These are phyloP conservation scores for Penicillium maclennaniae DNA, from an alignment of 495 filamentous ascomycete species.

Conservation along the genomic window DNA sequence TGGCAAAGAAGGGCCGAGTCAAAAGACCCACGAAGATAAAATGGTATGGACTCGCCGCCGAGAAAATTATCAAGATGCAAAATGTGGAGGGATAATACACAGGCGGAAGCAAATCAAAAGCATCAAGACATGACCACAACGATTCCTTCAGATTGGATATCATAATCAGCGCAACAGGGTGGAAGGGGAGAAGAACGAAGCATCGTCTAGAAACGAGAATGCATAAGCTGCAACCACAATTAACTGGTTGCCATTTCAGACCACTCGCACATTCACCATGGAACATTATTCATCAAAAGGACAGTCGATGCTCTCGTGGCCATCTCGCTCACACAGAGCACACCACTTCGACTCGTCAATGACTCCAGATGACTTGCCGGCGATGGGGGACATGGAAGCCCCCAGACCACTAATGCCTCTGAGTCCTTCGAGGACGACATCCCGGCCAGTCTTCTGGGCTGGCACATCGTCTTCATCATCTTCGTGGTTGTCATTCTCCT, in stretches of 20 bases:
- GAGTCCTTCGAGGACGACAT: slow-evolving; percentile 61
- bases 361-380: slow-evolving; percentile 75
- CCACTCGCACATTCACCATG: slow-evolving; percentile 14
- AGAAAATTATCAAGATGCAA: slow-evolving; percentile 10
- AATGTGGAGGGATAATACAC: slow-evolving; percentile 19
- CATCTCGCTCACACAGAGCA: slow-evolving; percentile 92
- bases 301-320: slow-evolving; percentile 93
- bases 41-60: slow-evolving; percentile 4
- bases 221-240: not conserved
- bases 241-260: slow-evolving; percentile 6
- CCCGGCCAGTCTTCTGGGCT: slow-evolving; percentile 38
- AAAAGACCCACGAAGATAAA: slow-evolving; percentile 3
- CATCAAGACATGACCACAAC: slow-evolving; percentile 10
- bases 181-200: slow-evolving; percentile 6
- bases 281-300: slow-evolving; percentile 80
- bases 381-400: slow-evolving; percentile 48
- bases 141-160: slow-evolving; percentile 6
- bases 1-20: slow-evolving; percentile 6
- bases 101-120: slow-evolving; percentile 9
- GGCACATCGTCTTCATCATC: slow-evolving; percentile 18
- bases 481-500: slow-evolving; percentile 10
- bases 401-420: slow-evolving; percentile 51
- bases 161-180: slow-evolving; percentile 2
- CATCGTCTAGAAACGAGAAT: slow-evolving; percentile 17
- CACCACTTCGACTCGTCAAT: slow-evolving; percentile 92